A percentile compares a stretch with the other conserved stretches of the same genome.
Evolutionary conservation across 495 filamentous ascomycete genomes (phyloP).

Genomic region (Aspergillus asperescens): DNA sequence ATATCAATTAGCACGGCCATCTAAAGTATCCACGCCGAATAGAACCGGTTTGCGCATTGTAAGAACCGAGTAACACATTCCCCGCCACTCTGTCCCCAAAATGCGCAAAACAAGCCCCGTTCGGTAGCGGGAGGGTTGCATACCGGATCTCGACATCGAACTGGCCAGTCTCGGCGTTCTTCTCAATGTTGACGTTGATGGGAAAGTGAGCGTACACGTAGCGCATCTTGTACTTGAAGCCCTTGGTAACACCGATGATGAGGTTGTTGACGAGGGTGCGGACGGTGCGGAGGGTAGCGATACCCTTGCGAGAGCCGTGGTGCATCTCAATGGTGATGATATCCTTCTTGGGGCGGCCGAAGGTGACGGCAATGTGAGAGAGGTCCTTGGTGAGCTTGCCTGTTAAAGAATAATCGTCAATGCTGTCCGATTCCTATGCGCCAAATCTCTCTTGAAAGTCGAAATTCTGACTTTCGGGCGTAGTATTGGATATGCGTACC

Average conservation of each 20-base stretch:
- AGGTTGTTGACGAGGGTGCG: constrained; percentile 96
- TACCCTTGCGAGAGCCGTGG: constrained; percentile 94
- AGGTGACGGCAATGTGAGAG: constrained; percentile 92
- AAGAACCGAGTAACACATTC: not conserved
- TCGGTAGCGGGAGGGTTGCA: constrained; percentile 25
- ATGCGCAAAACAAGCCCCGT: not conserved
- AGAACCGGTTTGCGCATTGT: not conserved
- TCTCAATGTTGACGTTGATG: constrained; percentile 99
- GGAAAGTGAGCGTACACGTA: constrained; percentile 99
- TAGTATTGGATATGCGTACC: constrained; percentile 42
- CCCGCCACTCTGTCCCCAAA: not conserved
- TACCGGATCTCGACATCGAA: constrained; percentile 96
- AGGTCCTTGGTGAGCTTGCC: constrained; percentile 95
- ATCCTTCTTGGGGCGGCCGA: constrained; percentile 73
- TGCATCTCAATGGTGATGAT: constrained; percentile 93
- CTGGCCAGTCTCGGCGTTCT: constrained; percentile 84
- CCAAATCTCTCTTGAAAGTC: not conserved
- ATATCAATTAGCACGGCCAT: constrained; percentile 15
- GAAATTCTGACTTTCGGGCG: not conserved
- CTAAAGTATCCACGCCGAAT: not conserved
- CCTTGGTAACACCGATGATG: constrained; percentile 95
- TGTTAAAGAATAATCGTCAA: constrained; percentile 27
- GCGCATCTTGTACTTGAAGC: constrained; percentile 99
- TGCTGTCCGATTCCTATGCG: not conserved
- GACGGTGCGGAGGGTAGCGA: constrained; percentile 97